A percentile compares a stretch with the other conserved stretches of the same genome.
phyloP scores from a whole-genome alignment of 2,329 filamentous ascomycete species.

The Elsinoe arachidis region DNA sequence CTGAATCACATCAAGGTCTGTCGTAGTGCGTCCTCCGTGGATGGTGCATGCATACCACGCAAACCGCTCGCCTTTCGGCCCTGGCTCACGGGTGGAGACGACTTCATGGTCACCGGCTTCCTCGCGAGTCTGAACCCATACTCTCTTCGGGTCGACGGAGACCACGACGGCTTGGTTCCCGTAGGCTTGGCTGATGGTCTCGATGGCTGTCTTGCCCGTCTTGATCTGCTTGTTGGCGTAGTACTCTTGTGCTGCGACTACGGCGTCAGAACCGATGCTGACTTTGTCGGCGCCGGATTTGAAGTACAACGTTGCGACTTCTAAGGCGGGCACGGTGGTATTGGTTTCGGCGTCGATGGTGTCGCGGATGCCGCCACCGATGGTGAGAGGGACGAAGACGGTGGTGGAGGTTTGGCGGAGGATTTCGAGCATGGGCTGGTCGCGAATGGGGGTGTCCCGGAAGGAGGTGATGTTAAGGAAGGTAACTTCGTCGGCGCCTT shows the following conservation, averaged over 20 bases:
- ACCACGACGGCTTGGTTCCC: conserved; percentile 96
- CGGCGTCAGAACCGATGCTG: conserved; percentile 90
- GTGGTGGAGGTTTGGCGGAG: conserved; percentile 76
- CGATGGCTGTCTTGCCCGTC: conserved; percentile 79
- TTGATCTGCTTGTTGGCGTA: conserved; percentile 61
- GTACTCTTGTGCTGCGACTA: conserved; percentile 86
- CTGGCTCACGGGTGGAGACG: conserved; percentile 59
- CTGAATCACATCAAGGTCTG: conserved; percentile 86
- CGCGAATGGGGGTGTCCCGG: conserved; percentile 84
- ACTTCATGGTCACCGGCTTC: conserved; percentile 63
- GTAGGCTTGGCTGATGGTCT: conserved; percentile 88
- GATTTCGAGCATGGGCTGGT: conserved; percentile 93
- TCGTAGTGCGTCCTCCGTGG: conserved; percentile 88
- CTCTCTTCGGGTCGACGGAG: conserved; percentile 83
- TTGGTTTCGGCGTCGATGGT: conserved; percentile 76
- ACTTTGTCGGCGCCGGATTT: conserved; percentile 95
- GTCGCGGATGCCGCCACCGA: conserved; percentile 91
- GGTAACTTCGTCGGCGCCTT: conserved; percentile 92
- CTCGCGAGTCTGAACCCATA: conserved; percentile 65
- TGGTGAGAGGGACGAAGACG: conserved; percentile 91
- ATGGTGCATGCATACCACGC: conserved; percentile 99
- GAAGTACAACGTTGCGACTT: conserved; percentile 96
- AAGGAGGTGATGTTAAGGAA: conserved; percentile 99
- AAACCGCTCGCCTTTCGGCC: conserved; percentile 66
- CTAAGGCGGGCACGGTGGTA: conserved; percentile 74